phyloP scores from a whole-genome alignment of 495 filamentous ascomycete species.

The Xylaria venustula region DNA sequence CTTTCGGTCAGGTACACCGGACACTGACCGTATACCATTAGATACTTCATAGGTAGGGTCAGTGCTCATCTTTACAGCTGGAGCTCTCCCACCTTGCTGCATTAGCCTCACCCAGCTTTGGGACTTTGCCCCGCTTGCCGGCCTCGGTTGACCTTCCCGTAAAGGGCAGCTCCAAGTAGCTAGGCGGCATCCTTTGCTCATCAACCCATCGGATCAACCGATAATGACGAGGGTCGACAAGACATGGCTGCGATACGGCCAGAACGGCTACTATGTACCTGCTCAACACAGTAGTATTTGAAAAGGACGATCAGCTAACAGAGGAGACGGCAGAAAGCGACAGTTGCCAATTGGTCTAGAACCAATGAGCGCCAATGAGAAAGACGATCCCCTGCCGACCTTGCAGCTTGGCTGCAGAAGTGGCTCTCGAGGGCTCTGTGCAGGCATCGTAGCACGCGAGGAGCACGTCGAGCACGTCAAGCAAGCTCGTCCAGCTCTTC shows the following conservation, averaged over 20 bases:
- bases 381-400: slow-evolving; percentile 1
- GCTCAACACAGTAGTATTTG: not conserved
- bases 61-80: not conserved
- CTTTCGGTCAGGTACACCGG: no score
- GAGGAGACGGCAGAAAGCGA: not conserved
- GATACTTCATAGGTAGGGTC: no score
- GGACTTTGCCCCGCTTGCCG: not conserved
- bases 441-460: slow-evolving; percentile 12
- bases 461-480: no score
- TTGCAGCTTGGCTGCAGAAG: not conserved
- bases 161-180: not conserved
- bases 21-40: no score
- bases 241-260: not conserved
- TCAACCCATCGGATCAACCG: not conserved
- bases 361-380: not conserved
- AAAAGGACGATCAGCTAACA: not conserved
- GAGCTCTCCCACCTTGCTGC: not conserved
- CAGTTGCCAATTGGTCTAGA: not conserved
- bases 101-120: slow-evolving; percentile 9
- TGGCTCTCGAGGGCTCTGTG: not conserved
- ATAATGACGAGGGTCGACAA: not conserved
- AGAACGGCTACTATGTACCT: not conserved
- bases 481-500: no score
- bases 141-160: not conserved
- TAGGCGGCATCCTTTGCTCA: not conserved